A percentile compares a stretch with the other conserved stretches of the same genome.
Conservation (phyloP, 306 rosid species). For the Begonia peltatifolia region DNA sequence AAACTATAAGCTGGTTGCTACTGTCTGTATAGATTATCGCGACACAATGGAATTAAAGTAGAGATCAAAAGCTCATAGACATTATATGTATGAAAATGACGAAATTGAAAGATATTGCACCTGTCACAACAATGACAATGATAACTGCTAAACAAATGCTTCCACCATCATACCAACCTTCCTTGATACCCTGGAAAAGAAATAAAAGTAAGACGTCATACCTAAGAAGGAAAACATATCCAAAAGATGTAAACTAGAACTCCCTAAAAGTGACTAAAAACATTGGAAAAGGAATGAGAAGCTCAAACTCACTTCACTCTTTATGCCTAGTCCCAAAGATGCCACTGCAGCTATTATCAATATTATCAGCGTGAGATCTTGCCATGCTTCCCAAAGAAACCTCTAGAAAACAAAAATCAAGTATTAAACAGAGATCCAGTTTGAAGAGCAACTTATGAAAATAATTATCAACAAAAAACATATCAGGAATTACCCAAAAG, state of each 20-base stretch:
- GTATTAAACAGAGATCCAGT: background rate
- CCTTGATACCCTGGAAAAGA: conserved; percentile 63
- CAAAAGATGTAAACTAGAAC: background rate
- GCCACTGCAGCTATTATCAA: conserved; percentile 92
- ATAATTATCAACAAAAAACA: background rate
- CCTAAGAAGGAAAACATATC: background rate
- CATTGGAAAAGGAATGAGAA: background rate
- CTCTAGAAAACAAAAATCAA: conserved; percentile 31
- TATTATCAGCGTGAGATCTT: conserved; percentile 92
- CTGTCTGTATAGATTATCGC: too few species aligned
- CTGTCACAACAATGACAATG: conserved; percentile 86
- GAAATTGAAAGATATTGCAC: conserved; percentile 15
- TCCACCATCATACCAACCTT: conserved; percentile 99
- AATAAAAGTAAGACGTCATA: conserved; percentile 5
- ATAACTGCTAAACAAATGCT: conserved; percentile 97
- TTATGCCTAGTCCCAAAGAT: conserved; percentile 88
- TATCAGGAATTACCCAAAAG: conserved; percentile 41
- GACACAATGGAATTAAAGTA: too few species aligned
- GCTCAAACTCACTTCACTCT: conserved; percentile 63
- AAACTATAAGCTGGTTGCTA: too few species aligned
- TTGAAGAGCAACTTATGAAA: background rate
- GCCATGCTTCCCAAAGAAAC: conserved; percentile 99
- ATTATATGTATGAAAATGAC: too few species aligned
- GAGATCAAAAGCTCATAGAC: too few species aligned
- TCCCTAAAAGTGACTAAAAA: too few species aligned